These are phyloP conservation scores for Lactarius vividus DNA, from an alignment of 768 basidiomycete species.

Conservation along the genomic window DNA sequence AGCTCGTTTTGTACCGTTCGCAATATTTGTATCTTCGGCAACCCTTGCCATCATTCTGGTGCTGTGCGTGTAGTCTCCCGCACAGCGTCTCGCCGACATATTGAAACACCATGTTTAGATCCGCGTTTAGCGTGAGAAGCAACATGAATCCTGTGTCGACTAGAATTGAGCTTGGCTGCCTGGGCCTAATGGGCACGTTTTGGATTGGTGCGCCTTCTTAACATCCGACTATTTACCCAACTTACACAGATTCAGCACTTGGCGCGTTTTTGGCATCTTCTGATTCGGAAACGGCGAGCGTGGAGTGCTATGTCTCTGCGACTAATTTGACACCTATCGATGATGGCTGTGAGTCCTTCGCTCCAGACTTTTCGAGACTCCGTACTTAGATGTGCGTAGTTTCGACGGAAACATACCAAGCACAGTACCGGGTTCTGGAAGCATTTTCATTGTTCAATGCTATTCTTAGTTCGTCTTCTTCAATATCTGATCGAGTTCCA, in stretches of 20 bases:
- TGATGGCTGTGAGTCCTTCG: constrained; percentile 57
- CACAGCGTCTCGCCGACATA: constrained; percentile 9
- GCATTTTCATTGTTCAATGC: constrained; percentile 80
- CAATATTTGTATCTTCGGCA: constrained; percentile 73
- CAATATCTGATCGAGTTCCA: constrained; percentile 12
- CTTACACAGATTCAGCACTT: constrained; percentile 49
- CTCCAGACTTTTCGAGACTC: neutral
- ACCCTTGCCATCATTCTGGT: constrained; percentile 65
- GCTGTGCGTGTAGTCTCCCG: constrained; percentile 48
- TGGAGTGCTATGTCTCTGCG: constrained; percentile 71
- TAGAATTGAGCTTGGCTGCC: constrained; percentile 66
- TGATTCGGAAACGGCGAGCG: constrained; percentile 74
- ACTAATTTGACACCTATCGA: constrained; percentile 51
- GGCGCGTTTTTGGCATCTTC: constrained; percentile 71
- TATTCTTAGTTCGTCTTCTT: constrained; percentile 51
- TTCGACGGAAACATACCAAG: constrained; percentile 82
- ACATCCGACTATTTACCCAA: neutral
- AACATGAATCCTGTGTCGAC: constrained; percentile 78
- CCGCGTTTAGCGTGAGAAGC: constrained; percentile 60
- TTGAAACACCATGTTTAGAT: constrained; percentile 39
- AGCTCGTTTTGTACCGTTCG: constrained; percentile 88
- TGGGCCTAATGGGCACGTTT: constrained; percentile 69
- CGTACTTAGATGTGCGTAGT: constrained; percentile 42
- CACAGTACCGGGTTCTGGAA: constrained; percentile 83
- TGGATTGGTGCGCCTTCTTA: constrained; percentile 63